These are phyloP conservation scores for Thielaviopsis musarum DNA, from an alignment of 2,329 filamentous ascomycete genomes.

Conservation along the genomic window DNA sequence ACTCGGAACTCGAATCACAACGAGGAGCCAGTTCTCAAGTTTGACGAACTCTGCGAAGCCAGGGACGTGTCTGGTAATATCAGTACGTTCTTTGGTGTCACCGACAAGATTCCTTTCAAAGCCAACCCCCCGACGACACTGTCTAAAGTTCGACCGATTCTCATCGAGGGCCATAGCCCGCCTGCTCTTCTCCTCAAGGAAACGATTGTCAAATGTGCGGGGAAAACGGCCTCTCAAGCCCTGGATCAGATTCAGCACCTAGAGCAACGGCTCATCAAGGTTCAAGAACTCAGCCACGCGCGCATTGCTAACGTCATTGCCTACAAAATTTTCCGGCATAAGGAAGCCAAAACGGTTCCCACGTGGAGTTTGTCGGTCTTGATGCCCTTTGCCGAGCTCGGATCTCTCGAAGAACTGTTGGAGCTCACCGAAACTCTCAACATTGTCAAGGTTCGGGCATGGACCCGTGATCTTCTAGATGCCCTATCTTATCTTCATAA, in stretches of 20 bases:
- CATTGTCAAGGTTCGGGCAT: constrained; percentile 62
- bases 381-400: constrained; percentile 62
- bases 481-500: constrained; percentile 76
- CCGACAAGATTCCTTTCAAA: constrained; percentile 49
- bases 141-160: constrained; percentile 55
- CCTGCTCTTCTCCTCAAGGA: constrained; percentile 61
- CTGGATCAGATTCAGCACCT: constrained; percentile 63
- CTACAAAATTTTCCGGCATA: constrained; percentile 54
- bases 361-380: constrained; percentile 62
- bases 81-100: constrained; percentile 53
- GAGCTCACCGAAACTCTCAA: constrained; percentile 61
- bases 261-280: constrained; percentile 58
- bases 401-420: constrained; percentile 66
- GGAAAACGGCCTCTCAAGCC: constrained; percentile 43
- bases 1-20: constrained; percentile 14
- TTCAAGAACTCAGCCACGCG: constrained; percentile 53
- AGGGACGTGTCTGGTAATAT: constrained; percentile 46
- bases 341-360: constrained; percentile 21
- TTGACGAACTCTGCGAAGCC: constrained; percentile 50
- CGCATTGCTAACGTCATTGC: constrained; percentile 68
- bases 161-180: constrained; percentile 35
- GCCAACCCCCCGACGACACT: constrained; percentile 50
- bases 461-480: constrained; percentile 84
- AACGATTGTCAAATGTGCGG: constrained; percentile 38
- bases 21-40: constrained; percentile 31